Evolutionary conservation across 306 rosid genomes (phyloP), one percentile per base, ranked within the genome.

Genomic region (Fragaria iinumae): DNA sequence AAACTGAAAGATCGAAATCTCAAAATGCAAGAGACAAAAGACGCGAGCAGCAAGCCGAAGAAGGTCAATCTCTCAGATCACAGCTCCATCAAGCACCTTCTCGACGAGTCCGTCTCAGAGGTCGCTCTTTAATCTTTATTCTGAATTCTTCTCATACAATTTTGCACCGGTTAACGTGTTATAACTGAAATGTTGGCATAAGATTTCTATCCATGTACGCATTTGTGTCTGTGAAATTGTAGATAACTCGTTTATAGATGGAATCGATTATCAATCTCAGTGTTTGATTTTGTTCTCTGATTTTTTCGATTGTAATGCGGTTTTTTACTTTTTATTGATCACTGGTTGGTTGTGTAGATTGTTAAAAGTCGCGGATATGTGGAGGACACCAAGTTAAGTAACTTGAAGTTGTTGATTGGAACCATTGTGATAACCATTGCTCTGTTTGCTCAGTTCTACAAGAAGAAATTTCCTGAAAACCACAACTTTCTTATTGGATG

Each of bases 71-170:
- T 74, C 13, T 74, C 69, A 44, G 77, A 74, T 60, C 70, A 60
- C 59, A 59, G 45, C 32, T 74, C 77, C 70, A 60, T 74, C 70
- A 74, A 43, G 69, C 59, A 74, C 45, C 77, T 74, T 29, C 69
- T 74, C 69, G 77, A 74, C 57, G 77, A 74, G 59, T 74, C 70
- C 20, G 69, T 74, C 77, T 60, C 77, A 32, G 69, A 74, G 77
- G 77, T 74, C 27, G 2, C 21, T 55, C 14, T 36, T 36, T 50
- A 27, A 32, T 32, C 36, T 32, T 32, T 32, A 32, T 32, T 32
- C 60, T 8, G 11, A 69, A 5, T 68, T 68, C 47, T 36, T 12
- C 41, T 11, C 72, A 5, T 3, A 17, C 67, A 53, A 10, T 38
- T 57, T 18, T 6, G 0, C 8, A 16, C 39, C 6, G 32, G 39